Percentiles rank a stretch among this genome's conserved stretches.
phyloP scores from a whole-genome alignment of 495 filamentous ascomycete species.

The Penicillium diatomitis region DNA sequence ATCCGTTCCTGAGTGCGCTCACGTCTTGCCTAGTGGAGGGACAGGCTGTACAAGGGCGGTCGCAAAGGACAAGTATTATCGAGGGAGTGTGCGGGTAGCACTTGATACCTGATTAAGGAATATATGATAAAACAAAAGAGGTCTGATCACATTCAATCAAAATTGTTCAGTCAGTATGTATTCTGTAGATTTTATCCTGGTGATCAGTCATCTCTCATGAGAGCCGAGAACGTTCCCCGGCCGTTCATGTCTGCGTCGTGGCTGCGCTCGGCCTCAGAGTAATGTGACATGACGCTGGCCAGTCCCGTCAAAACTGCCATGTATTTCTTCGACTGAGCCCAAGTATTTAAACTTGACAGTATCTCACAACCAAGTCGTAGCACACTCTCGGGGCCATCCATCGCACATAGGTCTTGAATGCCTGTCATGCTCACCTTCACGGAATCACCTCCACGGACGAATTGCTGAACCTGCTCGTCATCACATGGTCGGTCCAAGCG shows the following conservation, averaged over 20 bases:
- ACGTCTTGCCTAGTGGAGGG: no score
- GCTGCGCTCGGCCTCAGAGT: constrained; percentile 1
- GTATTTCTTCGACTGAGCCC: constrained; percentile 30
- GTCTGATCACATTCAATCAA: no score
- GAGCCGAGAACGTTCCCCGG: not conserved
- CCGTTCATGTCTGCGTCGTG: not conserved
- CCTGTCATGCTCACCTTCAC: constrained; percentile 42
- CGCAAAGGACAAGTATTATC: no score
- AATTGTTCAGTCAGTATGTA: no score
- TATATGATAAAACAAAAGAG: no score
- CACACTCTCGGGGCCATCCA: constrained; percentile 32
- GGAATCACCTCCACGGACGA: constrained; percentile 37
- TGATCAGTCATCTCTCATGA: not conserved
- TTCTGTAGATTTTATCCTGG: no score
- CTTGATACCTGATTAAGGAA: no score
- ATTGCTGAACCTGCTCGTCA: constrained; percentile 46
- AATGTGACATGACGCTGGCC: constrained; percentile 13
- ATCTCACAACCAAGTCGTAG: constrained; percentile 35
- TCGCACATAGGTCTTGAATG: constrained; percentile 40
- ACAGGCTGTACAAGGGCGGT: no score
- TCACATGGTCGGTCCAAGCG: constrained; percentile 45
- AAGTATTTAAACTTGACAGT: constrained; percentile 26
- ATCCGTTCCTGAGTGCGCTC: no score
- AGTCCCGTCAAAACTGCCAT: constrained; percentile 23
- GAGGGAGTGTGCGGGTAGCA: no score